Percentiles rank a stretch among this genome's conserved stretches.
Conservation (phyloP, 345 rosid genomes). For the Syzygium grande region DNA sequence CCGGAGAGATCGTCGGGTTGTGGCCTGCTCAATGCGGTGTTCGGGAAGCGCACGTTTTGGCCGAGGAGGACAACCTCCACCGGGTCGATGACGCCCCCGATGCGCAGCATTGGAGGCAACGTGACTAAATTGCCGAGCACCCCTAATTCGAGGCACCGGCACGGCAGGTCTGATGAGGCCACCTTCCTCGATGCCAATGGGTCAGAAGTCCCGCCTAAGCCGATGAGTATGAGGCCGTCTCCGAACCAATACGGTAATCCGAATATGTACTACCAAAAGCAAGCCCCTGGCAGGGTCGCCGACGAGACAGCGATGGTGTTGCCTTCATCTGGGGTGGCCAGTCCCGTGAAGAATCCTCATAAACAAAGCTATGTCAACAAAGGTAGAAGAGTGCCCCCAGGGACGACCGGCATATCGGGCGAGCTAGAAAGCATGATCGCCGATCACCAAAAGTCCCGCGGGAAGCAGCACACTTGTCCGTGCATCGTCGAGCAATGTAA, state of each 20-base stretch:
- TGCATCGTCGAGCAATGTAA: constrained; percentile 81
- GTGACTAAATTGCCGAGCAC: constrained; percentile 27
- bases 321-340: background rate
- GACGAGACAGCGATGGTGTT: background rate
- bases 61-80: constrained; percentile 49
- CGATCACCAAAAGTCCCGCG: constrained; percentile 57
- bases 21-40: constrained; percentile 53
- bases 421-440: constrained; percentile 80
- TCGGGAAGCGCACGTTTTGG: constrained; percentile 53
- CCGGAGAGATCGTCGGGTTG: constrained; percentile 56
- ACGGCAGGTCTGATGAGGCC: constrained; percentile 36
- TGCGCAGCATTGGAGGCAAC: constrained; percentile 10
- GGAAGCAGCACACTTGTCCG: constrained; percentile 50
- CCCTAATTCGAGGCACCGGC: constrained; percentile 28
- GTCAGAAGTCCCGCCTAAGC: constrained; percentile 14
- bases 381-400: constrained; percentile 45
- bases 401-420: constrained; percentile 58
- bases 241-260: background rate
- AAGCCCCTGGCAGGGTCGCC: constrained; percentile 4
- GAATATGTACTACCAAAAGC: constrained; percentile 5
- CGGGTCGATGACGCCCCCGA: constrained; percentile 18
- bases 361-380: constrained; percentile 16
- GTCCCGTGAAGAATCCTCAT: background rate
- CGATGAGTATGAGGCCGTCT: background rate
- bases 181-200: constrained; percentile 17